phyloP scores from a whole-genome alignment of 345 rosid genomes.

The Raphanus raphanistrum region DNA sequence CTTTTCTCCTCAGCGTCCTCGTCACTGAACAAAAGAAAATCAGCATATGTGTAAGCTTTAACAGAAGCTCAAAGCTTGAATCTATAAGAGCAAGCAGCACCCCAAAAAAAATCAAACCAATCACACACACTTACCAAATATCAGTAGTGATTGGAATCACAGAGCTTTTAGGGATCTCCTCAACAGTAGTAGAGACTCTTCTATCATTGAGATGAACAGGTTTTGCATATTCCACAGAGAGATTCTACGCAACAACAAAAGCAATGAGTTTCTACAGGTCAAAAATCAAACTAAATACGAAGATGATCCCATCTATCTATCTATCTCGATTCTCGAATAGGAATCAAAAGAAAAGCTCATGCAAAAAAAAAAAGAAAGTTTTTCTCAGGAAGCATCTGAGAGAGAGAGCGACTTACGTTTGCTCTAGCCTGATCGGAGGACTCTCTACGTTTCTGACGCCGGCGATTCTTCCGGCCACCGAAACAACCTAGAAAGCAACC shows the following conservation, averaged over 20 bases:
- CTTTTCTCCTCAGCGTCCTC: constrained; percentile 47
- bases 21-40: constrained; percentile 27
- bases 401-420: constrained; percentile 42
- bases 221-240: constrained; percentile 23
- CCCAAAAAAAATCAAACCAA: not conserved
- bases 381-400: not conserved
- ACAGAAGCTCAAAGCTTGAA: constrained; percentile 18
- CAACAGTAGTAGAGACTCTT: constrained; percentile 29
- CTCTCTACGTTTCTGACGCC: constrained; percentile 44
- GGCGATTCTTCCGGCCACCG: constrained; percentile 73
- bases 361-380: not conserved
- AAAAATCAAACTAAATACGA: not conserved
- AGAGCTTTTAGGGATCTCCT: constrained; percentile 35
- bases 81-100: not conserved
- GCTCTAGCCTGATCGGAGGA: constrained; percentile 51
- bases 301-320: not conserved
- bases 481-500: constrained; percentile 86
- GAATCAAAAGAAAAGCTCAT: not conserved
- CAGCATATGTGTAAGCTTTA: constrained; percentile 8
- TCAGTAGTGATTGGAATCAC: constrained; percentile 37
- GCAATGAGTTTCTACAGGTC: not conserved
- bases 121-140: constrained; percentile 36
- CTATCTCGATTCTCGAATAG: not conserved
- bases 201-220: constrained; percentile 27
- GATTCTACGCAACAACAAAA: constrained; percentile 20